Evolutionary conservation across 2,329 filamentous ascomycete species (phyloP), one percentile per base, ranked within the genome.

Genomic region (Phialocephala subalpina): DNA sequence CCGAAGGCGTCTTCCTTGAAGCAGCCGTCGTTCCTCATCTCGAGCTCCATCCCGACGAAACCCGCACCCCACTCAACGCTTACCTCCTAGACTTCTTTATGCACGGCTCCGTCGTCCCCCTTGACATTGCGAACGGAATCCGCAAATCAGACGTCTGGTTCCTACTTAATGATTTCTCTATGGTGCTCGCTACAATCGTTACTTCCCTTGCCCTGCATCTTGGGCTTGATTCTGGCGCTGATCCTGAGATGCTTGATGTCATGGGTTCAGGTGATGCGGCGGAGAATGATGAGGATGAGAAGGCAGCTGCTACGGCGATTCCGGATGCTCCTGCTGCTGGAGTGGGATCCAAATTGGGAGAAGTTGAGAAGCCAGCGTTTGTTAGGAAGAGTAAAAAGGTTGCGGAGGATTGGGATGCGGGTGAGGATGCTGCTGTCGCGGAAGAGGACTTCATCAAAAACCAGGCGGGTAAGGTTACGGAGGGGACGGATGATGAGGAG

Each of bases 1-100:
- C 92, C 33, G 82, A 82, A 7, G 91, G 87, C 0, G 86, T 95
- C 0, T 94, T 93, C 79, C 83, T 95, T 0, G 92, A 95, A 72
- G 86, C 92, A 73, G 84, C 89, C 0, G 88, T 90, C 1, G 87
- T 95, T 27, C 92, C 92, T 0, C 86, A 91, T 74, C 82, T 94
- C 4, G 82, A 83, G 5, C 78, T 92, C 12, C 85, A 85, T 70
- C 86, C 87, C 0, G 80, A 87, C 29, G 86, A 90, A 61, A 81
- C 72, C 0, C 9, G 75, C 77, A 69, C 71, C 14, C 85, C 84
- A 0, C 81, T 88, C 66, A 92, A 92, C 69, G 87, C 88, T 0
- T 92, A 92, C 73, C 78, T 94, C 0, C 87, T 90, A 66, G 90
- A 94, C 76, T 95, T 94, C 78, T 94, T 87, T 82, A 91, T 88